Percentiles rank a stretch among this genome's conserved stretches.
These are phyloP conservation scores for Trametes cingulata DNA, from an alignment of 768 basidiomycete genomes.

Conservation along the genomic window DNA sequence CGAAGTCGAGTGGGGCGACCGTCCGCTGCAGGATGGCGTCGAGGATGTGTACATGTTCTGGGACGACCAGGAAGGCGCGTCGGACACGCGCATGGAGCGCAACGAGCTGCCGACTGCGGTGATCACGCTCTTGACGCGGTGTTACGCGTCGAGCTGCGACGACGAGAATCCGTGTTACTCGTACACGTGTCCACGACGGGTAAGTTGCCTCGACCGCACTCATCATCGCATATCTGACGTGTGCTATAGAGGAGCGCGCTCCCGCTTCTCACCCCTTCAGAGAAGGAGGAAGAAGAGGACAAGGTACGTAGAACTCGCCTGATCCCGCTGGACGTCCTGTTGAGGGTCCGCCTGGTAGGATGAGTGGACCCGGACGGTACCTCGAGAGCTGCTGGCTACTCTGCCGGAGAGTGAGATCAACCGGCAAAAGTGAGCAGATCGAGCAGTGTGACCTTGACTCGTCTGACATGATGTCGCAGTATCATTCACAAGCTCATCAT, in stretches of 20 bases:
- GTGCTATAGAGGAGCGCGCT: slow-evolving; percentile 22
- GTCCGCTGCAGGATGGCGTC: slow-evolving; percentile 79
- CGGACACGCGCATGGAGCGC: slow-evolving; percentile 58
- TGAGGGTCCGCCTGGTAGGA: slow-evolving; percentile 24
- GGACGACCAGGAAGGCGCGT: slow-evolving; percentile 72
- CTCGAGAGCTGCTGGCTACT: slow-evolving; percentile 47
- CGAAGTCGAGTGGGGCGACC: slow-evolving; percentile 93
- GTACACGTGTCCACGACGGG: slow-evolving; percentile 74
- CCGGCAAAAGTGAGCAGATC: slow-evolving; percentile 62
- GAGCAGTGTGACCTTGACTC: background rate
- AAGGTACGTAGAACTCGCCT: slow-evolving; percentile 18
- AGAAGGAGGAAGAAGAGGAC: slow-evolving; percentile 28
- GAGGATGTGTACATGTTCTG: slow-evolving; percentile 94
- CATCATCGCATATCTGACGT: background rate
- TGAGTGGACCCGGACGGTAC: slow-evolving; percentile 54
- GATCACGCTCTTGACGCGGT: slow-evolving; percentile 84
- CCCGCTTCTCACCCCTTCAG: slow-evolving; percentile 20
- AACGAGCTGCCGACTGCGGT: slow-evolving; percentile 87
- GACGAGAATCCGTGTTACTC: slow-evolving; percentile 84
- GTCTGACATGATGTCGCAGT: slow-evolving; percentile 30
- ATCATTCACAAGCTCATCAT: slow-evolving; percentile 86
- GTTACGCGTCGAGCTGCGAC: slow-evolving; percentile 85
- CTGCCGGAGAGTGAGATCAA: slow-evolving; percentile 78
- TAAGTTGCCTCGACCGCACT: slow-evolving; percentile 31
- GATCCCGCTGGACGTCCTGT: background rate